Evolutionary conservation across 2,329 filamentous ascomycete species (phyloP), one percentile per base, ranked within the genome.

Genomic region (Torrubiellomyces zombiae): DNA sequence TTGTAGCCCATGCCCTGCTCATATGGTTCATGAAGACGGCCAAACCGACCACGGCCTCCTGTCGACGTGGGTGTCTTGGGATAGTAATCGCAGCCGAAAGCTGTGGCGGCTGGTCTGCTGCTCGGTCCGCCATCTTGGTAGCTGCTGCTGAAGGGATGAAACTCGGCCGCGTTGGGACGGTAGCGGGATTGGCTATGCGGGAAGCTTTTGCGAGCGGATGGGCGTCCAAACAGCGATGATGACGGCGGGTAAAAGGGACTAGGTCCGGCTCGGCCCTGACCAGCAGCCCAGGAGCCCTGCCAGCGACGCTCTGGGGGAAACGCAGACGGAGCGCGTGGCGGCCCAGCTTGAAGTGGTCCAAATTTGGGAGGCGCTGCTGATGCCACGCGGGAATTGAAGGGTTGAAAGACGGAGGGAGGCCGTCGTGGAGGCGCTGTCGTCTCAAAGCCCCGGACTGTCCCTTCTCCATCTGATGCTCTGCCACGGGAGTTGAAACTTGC

Each of bases 81-180:
- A 16, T 42, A 41, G 20, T 35, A 39, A 9, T 42, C 38, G 10
- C 36, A 37, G 9, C 30, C 34, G 18, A 36, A 42, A 13, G 37
- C 34, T 6, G 33, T 38, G 22, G 36, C 38, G 6, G 29, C 29
- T 4, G n/a, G n/a, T n/a, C n/a, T n/a, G n/a, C 34, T 29, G 14
- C 24, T 22, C 21, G 32, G 30, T 18, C 18, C 30, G 30, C 38
- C 38, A 18, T 42, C 42, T 7, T 34, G 27, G 11, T 38, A 37
- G 14, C 38, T 33, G 16, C 43, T 38, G 11, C 21, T 20, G 12
- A 21, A 21, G 9, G 44, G 45, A 14, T 43, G 45, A 14, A 48
- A 47, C 27, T 51, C 48, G 4, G 41, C 36, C n/a, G 43, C 45
- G 17, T 38, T 43, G 17, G 45, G 40, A 7, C 46, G 40, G 31